Evolutionary conservation across 345 rosid species (phyloP).

Genomic region (Luvunga scandens): DNA sequence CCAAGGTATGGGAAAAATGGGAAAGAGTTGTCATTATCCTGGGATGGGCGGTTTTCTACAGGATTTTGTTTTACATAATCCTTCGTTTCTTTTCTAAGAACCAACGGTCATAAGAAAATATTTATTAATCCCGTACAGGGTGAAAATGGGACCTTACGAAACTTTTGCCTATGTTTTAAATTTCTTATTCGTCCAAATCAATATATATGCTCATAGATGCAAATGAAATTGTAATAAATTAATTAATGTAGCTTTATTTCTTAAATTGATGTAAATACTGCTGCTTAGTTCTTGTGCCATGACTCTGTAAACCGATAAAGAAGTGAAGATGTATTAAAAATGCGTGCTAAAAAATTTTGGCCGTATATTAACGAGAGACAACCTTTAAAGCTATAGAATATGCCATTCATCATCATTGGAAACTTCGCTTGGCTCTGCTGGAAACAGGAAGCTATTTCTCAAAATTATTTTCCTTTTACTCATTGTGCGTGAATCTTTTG

Average conservation of each 20-base stretch:
- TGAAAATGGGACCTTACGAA: neutral
- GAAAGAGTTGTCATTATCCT: constrained; percentile 41
- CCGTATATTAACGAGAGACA: neutral
- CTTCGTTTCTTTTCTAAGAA: constrained; percentile 65
- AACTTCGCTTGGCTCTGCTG: neutral
- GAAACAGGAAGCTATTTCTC: neutral
- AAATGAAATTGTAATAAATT: no score
- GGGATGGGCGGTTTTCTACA: constrained; percentile 61
- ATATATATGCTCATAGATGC: neutral
- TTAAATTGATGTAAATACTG: no score
- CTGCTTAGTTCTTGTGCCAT: neutral
- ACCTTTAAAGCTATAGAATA: constrained; percentile 21
- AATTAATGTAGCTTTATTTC: neutral
- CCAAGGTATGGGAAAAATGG: constrained; percentile 40
- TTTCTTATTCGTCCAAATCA: neutral
- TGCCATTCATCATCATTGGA: neutral
- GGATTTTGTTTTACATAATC: constrained; percentile 51
- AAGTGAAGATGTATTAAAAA: neutral
- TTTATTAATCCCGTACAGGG: neutral
- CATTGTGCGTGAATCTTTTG: neutral
- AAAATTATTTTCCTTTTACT: neutral
- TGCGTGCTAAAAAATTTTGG: neutral
- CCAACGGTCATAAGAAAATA: constrained; percentile 41
- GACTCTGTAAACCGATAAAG: neutral
- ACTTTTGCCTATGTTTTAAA: neutral